phyloP scores from a whole-genome alignment of 2,329 filamentous ascomycete genomes.

The Diplodia seriata region DNA sequence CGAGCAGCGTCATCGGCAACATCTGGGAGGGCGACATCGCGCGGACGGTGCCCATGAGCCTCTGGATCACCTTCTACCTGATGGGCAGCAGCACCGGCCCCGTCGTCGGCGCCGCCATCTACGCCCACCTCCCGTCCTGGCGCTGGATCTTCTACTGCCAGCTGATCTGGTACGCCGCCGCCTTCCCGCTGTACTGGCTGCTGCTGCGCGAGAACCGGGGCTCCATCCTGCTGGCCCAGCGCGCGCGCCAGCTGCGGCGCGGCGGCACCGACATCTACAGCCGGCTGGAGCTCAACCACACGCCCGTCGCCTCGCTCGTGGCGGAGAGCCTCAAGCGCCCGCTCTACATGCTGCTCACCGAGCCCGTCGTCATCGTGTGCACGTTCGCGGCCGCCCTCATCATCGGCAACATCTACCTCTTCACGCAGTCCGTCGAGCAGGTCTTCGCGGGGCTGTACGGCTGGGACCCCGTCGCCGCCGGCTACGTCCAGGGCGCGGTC shows the following conservation, averaged over 20 bases:
- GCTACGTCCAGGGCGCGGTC: slow-evolving; percentile 55
- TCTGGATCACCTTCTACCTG: slow-evolving; percentile 47
- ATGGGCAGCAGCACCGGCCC: slow-evolving; percentile 47
- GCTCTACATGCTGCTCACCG: slow-evolving; percentile 55
- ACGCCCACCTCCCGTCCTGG: slow-evolving; percentile 42
- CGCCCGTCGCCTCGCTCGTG: slow-evolving; percentile 45
- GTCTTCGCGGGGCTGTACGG: slow-evolving; percentile 51
- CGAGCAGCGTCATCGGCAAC: slow-evolving; percentile 49
- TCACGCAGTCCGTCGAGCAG: slow-evolving; percentile 57
- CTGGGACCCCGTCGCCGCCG: slow-evolving; percentile 52
- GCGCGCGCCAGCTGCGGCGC: slow-evolving; percentile 45
- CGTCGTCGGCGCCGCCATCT: slow-evolving; percentile 45
- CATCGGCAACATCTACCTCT: slow-evolving; percentile 57
- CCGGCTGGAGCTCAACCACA: slow-evolving; percentile 45
- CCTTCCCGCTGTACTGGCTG: slow-evolving; percentile 50
- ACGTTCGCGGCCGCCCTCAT: slow-evolving; percentile 59
- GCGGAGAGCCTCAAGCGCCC: slow-evolving; percentile 40
- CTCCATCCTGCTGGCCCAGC: slow-evolving; percentile 53
- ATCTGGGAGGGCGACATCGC: slow-evolving; percentile 45
- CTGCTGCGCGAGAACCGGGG: slow-evolving; percentile 57
- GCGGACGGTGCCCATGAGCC: slow-evolving; percentile 44
- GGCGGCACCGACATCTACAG: slow-evolving; percentile 39
- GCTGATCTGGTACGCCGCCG: slow-evolving; percentile 49
- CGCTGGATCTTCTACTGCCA: slow-evolving; percentile 52
- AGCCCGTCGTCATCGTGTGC: slow-evolving; percentile 57